Conservation (phyloP, 2,329 filamentous ascomycete species). For the Cladophialophora bantiana region DNA sequence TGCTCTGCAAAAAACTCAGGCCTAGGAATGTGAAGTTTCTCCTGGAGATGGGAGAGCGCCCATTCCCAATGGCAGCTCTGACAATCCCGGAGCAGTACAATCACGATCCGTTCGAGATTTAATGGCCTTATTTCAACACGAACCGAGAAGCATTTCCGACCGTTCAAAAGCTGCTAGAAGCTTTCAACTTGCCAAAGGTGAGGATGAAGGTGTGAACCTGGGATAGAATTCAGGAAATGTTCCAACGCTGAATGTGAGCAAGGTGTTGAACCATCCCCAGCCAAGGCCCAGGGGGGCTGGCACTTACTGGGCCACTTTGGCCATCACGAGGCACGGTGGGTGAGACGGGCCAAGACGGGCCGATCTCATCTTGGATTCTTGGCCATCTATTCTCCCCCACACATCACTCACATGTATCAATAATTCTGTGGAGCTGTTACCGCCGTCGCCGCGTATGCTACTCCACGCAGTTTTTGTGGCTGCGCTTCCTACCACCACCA, state of each 20-base stretch:
- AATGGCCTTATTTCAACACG: slow-evolving; percentile 15
- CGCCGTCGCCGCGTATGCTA: too few species aligned
- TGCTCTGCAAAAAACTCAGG: slow-evolving; percentile 15
- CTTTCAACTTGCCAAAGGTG: slow-evolving; percentile 19
- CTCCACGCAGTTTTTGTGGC: background rate
- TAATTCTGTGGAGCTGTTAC: too few species aligned
- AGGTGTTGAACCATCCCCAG: too few species aligned
- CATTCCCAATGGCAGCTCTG: background rate
- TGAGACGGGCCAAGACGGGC: too few species aligned
- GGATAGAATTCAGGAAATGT: too few species aligned
- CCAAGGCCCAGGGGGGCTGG: too few species aligned
- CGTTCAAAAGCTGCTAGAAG: slow-evolving; percentile 16
- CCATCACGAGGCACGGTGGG: too few species aligned
- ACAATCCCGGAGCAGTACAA: background rate
- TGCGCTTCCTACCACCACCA: background rate
- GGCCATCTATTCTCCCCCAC: too few species aligned
- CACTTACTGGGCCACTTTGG: too few species aligned
- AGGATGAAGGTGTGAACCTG: background rate
- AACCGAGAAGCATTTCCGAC: slow-evolving; percentile 18
- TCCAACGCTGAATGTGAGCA: too few species aligned
- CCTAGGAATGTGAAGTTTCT: slow-evolving; percentile 9
- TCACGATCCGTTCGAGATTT: slow-evolving; percentile 10
- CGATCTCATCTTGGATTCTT: too few species aligned
- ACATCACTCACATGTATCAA: too few species aligned
- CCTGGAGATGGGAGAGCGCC: slow-evolving; percentile 3